Evolutionary conservation across 441 rosid species (phyloP), one percentile per base, ranked within the genome.

Genomic region (Biscutella auriculata): DNA sequence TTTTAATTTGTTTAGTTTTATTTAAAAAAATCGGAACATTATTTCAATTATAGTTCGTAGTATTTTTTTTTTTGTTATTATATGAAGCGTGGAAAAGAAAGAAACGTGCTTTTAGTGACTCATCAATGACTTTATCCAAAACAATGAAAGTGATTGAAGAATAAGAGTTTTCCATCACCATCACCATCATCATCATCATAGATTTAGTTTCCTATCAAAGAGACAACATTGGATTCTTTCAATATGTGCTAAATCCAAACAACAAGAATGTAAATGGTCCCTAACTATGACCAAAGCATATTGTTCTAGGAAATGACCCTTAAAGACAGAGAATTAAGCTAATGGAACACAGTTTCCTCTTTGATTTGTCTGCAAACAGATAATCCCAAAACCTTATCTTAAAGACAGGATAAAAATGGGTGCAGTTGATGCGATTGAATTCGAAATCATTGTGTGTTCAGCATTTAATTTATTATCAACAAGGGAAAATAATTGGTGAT

Each of bases 401-500:
- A 10, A 14, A 12, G 39, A 28, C 19, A 6, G 29, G 19, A n/a
- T 30, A 27, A n/a, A 9, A 61, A 32, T n/a, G 60, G 45, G 40
- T 36, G 25, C 29, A 59, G 21, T 19, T 19, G 23, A 19, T 19
- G 23, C 4, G 23, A 19, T 9, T 42, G 39, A 42, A 5, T 8
- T 10, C 4, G 37, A 26, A 49, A 57, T 34, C 65, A 33, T 58
- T 61, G 48, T 50, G 60, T 62, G 62, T 54, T 42, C 65, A 19
- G 23, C n/a, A n/a, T 19, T 19, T 4, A 66, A 35, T 36, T 7
- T 50, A 42, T 36, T 46, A 53, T 80, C 74, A 84, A 73, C 92
- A 88, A 30, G 96, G 99, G 77, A 87, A 87, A 27, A 93, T 86
- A 56, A 79, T 63, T 19, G 97, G 95, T 25, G 85, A 79, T 5